Conservation (phyloP, 495 filamentous ascomycete species). For the Penicillium flavigenum region DNA sequence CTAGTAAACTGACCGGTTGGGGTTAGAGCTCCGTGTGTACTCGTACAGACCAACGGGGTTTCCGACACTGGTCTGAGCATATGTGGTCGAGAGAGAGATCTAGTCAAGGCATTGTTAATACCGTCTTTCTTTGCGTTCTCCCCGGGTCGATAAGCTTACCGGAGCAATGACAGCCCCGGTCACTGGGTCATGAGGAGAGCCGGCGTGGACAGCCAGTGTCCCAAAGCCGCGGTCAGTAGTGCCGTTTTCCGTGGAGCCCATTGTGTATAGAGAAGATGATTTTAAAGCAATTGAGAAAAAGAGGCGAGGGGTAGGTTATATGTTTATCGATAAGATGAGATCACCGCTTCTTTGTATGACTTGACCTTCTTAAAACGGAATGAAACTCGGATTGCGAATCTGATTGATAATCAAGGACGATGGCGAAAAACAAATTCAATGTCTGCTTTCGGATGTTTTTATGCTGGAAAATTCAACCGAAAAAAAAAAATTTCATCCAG, state of each 20-base stretch:
- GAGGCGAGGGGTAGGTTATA: slow-evolving; percentile 9
- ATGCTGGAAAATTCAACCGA: neutral
- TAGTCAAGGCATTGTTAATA: slow-evolving; percentile 30
- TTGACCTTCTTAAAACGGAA: neutral
- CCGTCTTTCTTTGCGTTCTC: neutral
- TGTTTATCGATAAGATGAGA: slow-evolving; percentile 24
- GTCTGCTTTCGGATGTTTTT: slow-evolving; percentile 6
- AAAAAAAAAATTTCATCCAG: slow-evolving; percentile 2
- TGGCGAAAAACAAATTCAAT: slow-evolving; percentile 2
- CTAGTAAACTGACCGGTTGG: slow-evolving; percentile 64
- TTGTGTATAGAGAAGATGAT: slow-evolving; percentile 19
- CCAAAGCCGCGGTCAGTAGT: slow-evolving; percentile 66
- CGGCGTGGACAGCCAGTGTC: slow-evolving; percentile 91
- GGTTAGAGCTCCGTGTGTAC: slow-evolving; percentile 89
- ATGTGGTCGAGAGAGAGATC: slow-evolving; percentile 96
- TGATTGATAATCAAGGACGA: slow-evolving; percentile 15
- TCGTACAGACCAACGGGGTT: slow-evolving; percentile 84
- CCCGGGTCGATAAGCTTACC: slow-evolving; percentile 38
- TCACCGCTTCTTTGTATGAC: slow-evolving; percentile 21
- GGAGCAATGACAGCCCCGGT: slow-evolving; percentile 95
- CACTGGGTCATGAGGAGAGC: slow-evolving; percentile 79
- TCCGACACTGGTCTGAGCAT: slow-evolving; percentile 80
- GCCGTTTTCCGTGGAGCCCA: slow-evolving; percentile 34
- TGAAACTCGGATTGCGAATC: slow-evolving; percentile 7
- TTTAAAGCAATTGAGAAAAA: slow-evolving; percentile 4